Evolutionary conservation across 73 alveolate species (phyloP).

Genomic region (Paramecium bursaria): DNA sequence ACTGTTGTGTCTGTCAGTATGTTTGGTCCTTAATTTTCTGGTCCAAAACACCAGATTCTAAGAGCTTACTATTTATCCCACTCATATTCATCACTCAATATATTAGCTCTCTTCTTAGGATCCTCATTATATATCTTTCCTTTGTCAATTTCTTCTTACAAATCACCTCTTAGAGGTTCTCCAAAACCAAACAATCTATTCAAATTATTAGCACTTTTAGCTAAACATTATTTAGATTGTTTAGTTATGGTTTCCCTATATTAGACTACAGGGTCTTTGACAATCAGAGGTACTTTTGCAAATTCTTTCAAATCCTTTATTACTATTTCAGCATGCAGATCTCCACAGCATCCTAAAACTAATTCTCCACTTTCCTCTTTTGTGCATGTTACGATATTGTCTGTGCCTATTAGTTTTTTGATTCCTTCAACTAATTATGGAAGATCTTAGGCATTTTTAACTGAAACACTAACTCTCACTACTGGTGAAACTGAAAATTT

Average conservation of each 20-base stretch:
- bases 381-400: conserved; percentile 60
- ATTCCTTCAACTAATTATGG: conserved; percentile 70
- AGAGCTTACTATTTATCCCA: conserved; percentile 86
- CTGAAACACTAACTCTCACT: conserved; percentile 71
- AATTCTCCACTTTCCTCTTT: conserved; percentile 65
- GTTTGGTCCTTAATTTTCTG: conserved; percentile 86
- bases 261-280: conserved; percentile 72
- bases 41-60: background rate
- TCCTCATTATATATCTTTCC: too few relatives aligned
- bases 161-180: background rate
- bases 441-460: conserved; percentile 65
- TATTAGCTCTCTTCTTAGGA: conserved; percentile 91
- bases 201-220: background rate
- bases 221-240: conserved; percentile 1
- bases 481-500: conserved; percentile 78
- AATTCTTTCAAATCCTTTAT: conserved; percentile 74
- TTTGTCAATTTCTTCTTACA: background rate
- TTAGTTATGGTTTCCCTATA: conserved; percentile 79
- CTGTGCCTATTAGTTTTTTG: conserved; percentile 61
- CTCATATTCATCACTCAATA: conserved; percentile 88
- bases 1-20: conserved; percentile 79
- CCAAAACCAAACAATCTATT: background rate
- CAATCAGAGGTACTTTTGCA: conserved; percentile 57
- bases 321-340: conserved; percentile 76
- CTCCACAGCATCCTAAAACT: conserved; percentile 73